A percentile compares a stretch with the other conserved stretches of the same genome.
Evolutionary conservation across 2,329 filamentous ascomycete species (phyloP).

Genomic region (Fusarium stilboides): DNA sequence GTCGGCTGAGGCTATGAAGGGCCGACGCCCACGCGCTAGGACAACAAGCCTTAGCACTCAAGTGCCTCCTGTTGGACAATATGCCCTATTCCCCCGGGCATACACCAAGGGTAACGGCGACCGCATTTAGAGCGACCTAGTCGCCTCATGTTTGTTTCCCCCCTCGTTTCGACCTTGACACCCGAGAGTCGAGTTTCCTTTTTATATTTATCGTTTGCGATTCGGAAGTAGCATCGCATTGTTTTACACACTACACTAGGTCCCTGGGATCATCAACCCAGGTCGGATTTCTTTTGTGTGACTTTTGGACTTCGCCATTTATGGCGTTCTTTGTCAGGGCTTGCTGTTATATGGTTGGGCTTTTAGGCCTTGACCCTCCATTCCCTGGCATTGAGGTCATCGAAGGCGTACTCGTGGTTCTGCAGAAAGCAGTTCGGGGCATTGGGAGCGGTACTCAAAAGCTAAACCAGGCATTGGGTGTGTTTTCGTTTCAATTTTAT

Average conservation of each 20-base stretch:
- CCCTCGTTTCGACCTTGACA: slow-evolving; percentile 9
- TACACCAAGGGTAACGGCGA: slow-evolving; percentile 53
- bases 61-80: slow-evolving; percentile 62
- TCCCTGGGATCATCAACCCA: slow-evolving; percentile 1
- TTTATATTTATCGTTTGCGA: slow-evolving; percentile 19
- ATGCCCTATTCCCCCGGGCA: slow-evolving; percentile 62
- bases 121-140: slow-evolving; percentile 49
- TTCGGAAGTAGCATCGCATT: slow-evolving; percentile 11
- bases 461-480: slow-evolving; percentile 39
- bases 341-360: slow-evolving; percentile 3
- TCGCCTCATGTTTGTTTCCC: slow-evolving; percentile 14
- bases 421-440: slow-evolving; percentile 38
- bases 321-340: slow-evolving; percentile 11
- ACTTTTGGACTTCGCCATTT: slow-evolving; percentile 19
- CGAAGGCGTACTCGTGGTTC: slow-evolving; percentile 27
- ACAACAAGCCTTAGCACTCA: slow-evolving; percentile 64
- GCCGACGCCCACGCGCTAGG: slow-evolving; percentile 59
- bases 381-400: slow-evolving; percentile 17
- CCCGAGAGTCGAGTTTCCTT: slow-evolving; percentile 12
- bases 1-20: slow-evolving; percentile 51
- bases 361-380: slow-evolving; percentile 9
- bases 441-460: slow-evolving; percentile 38
- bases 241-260: slow-evolving; percentile 11
- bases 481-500: slow-evolving; percentile 7
- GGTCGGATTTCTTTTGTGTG: slow-evolving; percentile 37